A percentile compares a stretch with the other conserved stretches of the same genome.
phyloP scores from a whole-genome alignment of 2,329 filamentous ascomycete genomes.

The Tolypocladium sp. region DNA sequence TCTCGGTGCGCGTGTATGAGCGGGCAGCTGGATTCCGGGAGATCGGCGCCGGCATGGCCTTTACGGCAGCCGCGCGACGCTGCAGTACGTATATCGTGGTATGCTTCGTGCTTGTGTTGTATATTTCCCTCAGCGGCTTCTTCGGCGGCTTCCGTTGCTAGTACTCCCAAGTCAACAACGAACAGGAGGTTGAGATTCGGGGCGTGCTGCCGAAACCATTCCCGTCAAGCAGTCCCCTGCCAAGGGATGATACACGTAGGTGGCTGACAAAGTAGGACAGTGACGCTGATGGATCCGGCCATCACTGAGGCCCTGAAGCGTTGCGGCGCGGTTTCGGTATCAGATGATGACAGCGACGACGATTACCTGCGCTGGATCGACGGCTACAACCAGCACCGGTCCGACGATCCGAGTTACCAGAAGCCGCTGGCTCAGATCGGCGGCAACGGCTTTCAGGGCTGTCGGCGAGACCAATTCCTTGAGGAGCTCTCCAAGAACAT shows the following conservation, averaged over 20 bases:
- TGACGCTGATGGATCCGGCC: slow-evolving; percentile 26
- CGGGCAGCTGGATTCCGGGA: slow-evolving; percentile 30
- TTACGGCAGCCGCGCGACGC: slow-evolving; percentile 31
- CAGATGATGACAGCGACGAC: slow-evolving; percentile 5
- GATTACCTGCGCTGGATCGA: slow-evolving; percentile 12
- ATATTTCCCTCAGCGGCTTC: no score
- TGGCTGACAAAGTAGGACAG: slow-evolving; percentile 27
- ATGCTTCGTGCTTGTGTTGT: no score
- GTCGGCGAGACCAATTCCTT: slow-evolving; percentile 25
- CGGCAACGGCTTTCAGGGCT: slow-evolving; percentile 18
- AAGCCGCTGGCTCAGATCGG: slow-evolving; percentile 9
- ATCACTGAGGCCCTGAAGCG: slow-evolving; percentile 22
- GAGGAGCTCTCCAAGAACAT: slow-evolving; percentile 28
- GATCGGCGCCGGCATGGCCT: slow-evolving; percentile 42
- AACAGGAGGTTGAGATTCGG: no score
- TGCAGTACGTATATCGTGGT: not conserved
- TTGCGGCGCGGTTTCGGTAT: not conserved
- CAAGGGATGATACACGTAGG: not conserved
- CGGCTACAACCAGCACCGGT: slow-evolving; percentile 1
- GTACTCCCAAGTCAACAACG: no score
- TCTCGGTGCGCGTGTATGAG: slow-evolving; percentile 38
- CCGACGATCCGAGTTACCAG: not conserved
- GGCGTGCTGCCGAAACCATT: no score
- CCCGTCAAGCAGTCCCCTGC: no score
- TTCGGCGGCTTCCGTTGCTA: no score